phyloP scores from a whole-genome alignment of 129 eudicot species.

The Artemisia argyi region DNA sequence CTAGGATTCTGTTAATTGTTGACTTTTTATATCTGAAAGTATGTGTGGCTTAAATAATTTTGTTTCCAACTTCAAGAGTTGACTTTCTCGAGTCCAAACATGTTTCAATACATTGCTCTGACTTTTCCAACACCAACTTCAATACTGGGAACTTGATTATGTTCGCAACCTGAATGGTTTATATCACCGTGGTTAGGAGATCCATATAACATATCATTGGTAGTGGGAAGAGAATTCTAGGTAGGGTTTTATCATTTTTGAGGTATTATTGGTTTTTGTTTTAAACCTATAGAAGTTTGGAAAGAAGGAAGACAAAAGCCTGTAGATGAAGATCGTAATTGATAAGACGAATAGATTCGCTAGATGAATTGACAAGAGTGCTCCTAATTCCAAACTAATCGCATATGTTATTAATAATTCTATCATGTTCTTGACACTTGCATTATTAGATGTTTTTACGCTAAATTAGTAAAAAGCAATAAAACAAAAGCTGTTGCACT shows the following conservation, averaged over 20 bases:
- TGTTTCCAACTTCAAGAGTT: conserved; percentile 12
- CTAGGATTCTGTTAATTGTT: conserved; percentile 23
- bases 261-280: not conserved
- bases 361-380: not conserved
- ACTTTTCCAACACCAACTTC: conserved; percentile 4
- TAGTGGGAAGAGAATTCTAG: not conserved
- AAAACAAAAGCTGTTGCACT: not conserved
- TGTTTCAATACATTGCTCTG: not conserved
- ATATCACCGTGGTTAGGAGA: not conserved
- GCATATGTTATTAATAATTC: no score
- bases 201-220: not conserved
- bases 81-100: conserved; percentile 11
- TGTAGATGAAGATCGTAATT: not conserved
- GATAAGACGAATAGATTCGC: not conserved
- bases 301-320: not conserved
- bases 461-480: conserved; percentile 1
- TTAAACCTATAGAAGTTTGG: not conserved
- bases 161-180: conserved; percentile 6
- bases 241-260: not conserved
- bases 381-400: not conserved
- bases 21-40: conserved; percentile 17
- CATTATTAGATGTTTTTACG: conserved; percentile 9
- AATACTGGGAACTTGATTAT: not conserved
- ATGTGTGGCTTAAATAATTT: conserved; percentile 17
- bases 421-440: not conserved